These are phyloP conservation scores for Pochonia chlamydosporia DNA, from an alignment of 2,329 filamentous ascomycete species.

Conservation along the genomic window DNA sequence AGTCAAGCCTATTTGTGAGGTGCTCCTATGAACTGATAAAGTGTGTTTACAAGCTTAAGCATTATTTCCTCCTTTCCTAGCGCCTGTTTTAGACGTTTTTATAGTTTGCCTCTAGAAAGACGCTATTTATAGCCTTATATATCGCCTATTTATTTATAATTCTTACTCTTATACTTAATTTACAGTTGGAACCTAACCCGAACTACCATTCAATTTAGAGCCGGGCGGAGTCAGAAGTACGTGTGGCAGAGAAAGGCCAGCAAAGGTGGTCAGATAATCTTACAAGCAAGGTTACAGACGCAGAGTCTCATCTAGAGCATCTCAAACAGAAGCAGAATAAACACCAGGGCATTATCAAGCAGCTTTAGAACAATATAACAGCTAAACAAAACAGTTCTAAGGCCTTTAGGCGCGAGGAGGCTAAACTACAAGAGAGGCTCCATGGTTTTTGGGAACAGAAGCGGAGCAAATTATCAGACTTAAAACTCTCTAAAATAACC, in stretches of 20 bases:
- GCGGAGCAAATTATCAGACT: neutral
- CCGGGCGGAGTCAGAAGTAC: neutral
- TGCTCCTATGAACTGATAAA: too few species aligned
- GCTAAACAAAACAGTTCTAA: neutral
- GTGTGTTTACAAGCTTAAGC: too few species aligned
- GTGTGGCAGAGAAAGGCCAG: neutral
- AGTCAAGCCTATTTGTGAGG: too few species aligned
- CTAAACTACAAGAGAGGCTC: neutral
- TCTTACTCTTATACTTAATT: too few species aligned
- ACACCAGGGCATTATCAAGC: neutral
- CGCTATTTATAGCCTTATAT: too few species aligned
- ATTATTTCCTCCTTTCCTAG: too few species aligned
- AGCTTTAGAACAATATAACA: neutral
- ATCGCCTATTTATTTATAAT: too few species aligned
- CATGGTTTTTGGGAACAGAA: neutral
- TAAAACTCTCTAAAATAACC: neutral
- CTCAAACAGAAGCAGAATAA: neutral
- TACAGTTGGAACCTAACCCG: neutral
- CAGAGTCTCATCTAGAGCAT: neutral
- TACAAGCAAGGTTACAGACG: neutral
- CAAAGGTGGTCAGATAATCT: neutral
- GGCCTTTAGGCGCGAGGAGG: neutral
- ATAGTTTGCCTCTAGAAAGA: too few species aligned
- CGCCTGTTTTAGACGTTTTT: too few species aligned
- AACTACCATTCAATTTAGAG: neutral